Evolutionary conservation across 768 basidiomycete genomes (phyloP).

Genomic region (Trametes sanguinea): DNA sequence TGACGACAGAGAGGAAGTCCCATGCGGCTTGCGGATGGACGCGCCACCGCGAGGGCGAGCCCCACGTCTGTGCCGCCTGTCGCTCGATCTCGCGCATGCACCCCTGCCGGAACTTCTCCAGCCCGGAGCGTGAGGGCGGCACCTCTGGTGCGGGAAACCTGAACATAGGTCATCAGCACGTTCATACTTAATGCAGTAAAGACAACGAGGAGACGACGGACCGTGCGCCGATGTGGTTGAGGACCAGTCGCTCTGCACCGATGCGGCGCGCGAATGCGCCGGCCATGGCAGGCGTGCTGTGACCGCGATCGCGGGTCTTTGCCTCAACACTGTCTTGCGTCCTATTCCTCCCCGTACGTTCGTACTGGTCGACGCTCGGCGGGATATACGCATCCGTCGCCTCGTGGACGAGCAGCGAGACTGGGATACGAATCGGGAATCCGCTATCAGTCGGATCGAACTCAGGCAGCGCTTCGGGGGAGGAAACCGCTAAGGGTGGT

Average conservation of each 20-base stretch:
- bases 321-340: constrained; percentile 39
- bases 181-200: not conserved
- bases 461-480: constrained; percentile 19
- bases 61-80: constrained; percentile 34
- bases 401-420: constrained; percentile 81
- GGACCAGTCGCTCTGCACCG: constrained; percentile 58
- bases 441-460: constrained; percentile 39
- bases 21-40: constrained; percentile 53
- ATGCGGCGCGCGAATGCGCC: constrained; percentile 69
- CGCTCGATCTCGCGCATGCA: constrained; percentile 35
- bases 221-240: constrained; percentile 81
- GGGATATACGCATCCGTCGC: constrained; percentile 78
- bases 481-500: not conserved
- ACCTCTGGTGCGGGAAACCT: constrained; percentile 31
- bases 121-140: not conserved
- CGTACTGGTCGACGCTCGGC: constrained; percentile 49
- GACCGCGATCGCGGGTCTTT: constrained; percentile 66
- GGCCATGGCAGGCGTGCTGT: constrained; percentile 79
- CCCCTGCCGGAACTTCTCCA: constrained; percentile 24
- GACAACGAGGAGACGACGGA: constrained; percentile 33
- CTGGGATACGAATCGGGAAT: constrained; percentile 9
- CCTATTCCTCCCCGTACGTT: constrained; percentile 40
- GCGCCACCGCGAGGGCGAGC: constrained; percentile 18
- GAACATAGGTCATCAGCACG: not conserved
- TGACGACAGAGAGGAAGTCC: constrained; percentile 42